phyloP scores from a whole-genome alignment of 768 basidiomycete genomes.

The Russula earlei region DNA sequence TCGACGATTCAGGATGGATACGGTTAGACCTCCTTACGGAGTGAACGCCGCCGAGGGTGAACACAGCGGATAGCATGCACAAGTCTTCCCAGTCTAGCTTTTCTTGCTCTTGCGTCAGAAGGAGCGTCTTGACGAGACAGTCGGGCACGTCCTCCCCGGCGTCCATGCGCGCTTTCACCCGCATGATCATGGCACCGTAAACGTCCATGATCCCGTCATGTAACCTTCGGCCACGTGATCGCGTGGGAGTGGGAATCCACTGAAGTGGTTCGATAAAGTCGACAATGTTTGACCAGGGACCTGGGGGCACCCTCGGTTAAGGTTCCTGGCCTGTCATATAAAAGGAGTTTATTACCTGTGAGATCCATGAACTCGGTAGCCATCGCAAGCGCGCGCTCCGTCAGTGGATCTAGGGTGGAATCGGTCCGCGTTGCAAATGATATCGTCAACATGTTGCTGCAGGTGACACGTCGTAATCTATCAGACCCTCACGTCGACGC shows the following conservation, averaged over 20 bases:
- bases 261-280: constrained; percentile 40
- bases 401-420: constrained; percentile 31
- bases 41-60: constrained; percentile 30
- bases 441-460: constrained; percentile 38
- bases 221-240: constrained; percentile 32
- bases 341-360: constrained; percentile 14
- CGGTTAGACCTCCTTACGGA: constrained; percentile 17
- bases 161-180: constrained; percentile 25
- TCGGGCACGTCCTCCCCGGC: constrained; percentile 28
- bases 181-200: constrained; percentile 28
- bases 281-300: constrained; percentile 36
- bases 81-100: constrained; percentile 27
- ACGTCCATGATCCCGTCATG: constrained; percentile 28
- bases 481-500: not conserved
- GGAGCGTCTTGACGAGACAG: constrained; percentile 29
- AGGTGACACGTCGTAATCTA: not conserved
- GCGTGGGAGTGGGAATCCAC: constrained; percentile 31
- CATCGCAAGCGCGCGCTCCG: constrained; percentile 29
- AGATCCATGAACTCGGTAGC: constrained; percentile 38
- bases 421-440: constrained; percentile 37
- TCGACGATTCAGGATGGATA: not conserved
- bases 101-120: constrained; percentile 25
- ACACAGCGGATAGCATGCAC: constrained; percentile 28
- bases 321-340: no score
- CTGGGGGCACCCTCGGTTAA: constrained; percentile 13